Evolutionary conservation across 2,329 filamentous ascomycete species (phyloP).

Genomic region (Aspergillus alliaceus): DNA sequence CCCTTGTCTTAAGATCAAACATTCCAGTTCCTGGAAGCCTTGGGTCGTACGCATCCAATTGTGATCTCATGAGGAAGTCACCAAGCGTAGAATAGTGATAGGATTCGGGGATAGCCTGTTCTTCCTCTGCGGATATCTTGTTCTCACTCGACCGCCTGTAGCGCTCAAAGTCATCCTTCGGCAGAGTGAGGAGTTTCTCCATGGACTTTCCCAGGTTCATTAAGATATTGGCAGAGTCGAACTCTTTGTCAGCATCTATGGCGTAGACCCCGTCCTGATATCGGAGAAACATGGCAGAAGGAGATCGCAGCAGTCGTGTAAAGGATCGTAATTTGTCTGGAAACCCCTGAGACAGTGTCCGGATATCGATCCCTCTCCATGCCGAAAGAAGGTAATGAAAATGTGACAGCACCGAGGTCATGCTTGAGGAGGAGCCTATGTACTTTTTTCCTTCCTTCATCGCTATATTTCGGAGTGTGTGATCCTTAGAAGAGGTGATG

Average conservation of each 20-base stretch:
- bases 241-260: slow-evolving; percentile 94
- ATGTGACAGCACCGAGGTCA: slow-evolving; percentile 83
- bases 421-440: slow-evolving; percentile 93
- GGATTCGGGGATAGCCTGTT: slow-evolving; percentile 70
- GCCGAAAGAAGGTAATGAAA: slow-evolving; percentile 89
- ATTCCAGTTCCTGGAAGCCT: slow-evolving; percentile 87
- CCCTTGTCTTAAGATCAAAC: slow-evolving; percentile 94
- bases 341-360: slow-evolving; percentile 68
- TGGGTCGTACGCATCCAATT: slow-evolving; percentile 85
- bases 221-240: slow-evolving; percentile 78
- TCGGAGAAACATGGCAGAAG: slow-evolving; percentile 77
- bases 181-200: slow-evolving; percentile 88
- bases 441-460: slow-evolving; percentile 71
- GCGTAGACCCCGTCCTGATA: slow-evolving; percentile 85
- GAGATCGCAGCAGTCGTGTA: slow-evolving; percentile 69
- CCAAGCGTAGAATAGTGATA: slow-evolving; percentile 86
- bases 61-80: slow-evolving; percentile 91
- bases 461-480: slow-evolving; percentile 67
- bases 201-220: slow-evolving; percentile 93
- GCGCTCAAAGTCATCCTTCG: slow-evolving; percentile 79
- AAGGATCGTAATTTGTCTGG: slow-evolving; percentile 62
- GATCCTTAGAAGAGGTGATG: slow-evolving; percentile 86
- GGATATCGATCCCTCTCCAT: slow-evolving; percentile 72
- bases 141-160: slow-evolving; percentile 71
- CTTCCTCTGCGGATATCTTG: slow-evolving; percentile 65